phyloP scores from a whole-genome alignment of 805 yeast species.

The Kuraishia ogatae region DNA sequence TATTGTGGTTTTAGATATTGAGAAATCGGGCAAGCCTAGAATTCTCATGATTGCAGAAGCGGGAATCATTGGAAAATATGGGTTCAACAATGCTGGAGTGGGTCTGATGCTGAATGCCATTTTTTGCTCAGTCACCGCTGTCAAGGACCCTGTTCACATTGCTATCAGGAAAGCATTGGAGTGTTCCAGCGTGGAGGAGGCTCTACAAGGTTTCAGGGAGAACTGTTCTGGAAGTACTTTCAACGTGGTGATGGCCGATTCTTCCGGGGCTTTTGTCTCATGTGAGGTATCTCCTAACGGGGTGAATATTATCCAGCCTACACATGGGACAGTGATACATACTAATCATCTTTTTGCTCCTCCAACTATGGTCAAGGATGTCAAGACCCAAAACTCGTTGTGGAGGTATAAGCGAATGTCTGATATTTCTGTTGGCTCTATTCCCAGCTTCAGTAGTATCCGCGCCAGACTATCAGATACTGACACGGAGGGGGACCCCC shows the following conservation, averaged over 20 bases:
- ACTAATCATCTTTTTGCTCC: slow-evolving; percentile 14
- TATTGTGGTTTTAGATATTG: slow-evolving; percentile 18
- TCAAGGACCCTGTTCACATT: slow-evolving; percentile 27
- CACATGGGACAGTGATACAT: slow-evolving; percentile 10
- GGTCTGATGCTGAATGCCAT: slow-evolving; percentile 25
- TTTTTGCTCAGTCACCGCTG: slow-evolving; percentile 15
- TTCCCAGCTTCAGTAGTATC: slow-evolving; percentile 11
- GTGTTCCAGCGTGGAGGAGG: slow-evolving; percentile 10
- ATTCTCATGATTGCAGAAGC: slow-evolving; percentile 24
- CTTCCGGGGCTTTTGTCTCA: slow-evolving; percentile 9
- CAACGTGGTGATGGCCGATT: slow-evolving; percentile 15
- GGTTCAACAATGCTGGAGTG: slow-evolving; percentile 22
- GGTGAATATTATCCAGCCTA: slow-evolving; percentile 8
- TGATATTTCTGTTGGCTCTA: slow-evolving; percentile 8
- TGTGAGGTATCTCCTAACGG: slow-evolving; percentile 15
- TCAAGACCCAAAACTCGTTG: slow-evolving; percentile 11
- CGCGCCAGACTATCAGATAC: slow-evolving; percentile 14
- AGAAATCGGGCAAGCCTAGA: slow-evolving; percentile 15
- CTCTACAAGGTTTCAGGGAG: slow-evolving; percentile 6
- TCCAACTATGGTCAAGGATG: slow-evolving; percentile 3
- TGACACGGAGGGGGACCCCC: slow-evolving; percentile 8
- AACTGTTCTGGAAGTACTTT: slow-evolving; percentile 15
- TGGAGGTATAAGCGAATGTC: slow-evolving; percentile 10
- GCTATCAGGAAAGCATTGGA: slow-evolving; percentile 25
- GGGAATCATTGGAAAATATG: slow-evolving; percentile 26